Base-by-base conservation (phyloP, 148 eudicot species). In the Dianthus caryophyllus region DNA sequence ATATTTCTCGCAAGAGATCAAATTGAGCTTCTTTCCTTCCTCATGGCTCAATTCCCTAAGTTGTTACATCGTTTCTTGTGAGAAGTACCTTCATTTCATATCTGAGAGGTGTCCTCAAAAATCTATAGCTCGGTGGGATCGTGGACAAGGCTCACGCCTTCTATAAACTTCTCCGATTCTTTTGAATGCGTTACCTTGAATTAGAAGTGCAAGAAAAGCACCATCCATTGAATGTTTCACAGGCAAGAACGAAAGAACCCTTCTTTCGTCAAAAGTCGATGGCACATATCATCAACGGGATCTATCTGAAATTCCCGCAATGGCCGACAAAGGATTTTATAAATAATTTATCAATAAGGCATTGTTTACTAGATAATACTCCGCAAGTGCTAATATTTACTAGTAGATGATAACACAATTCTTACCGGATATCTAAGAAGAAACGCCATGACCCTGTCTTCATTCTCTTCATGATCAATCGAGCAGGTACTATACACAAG, bases 401-500 rank as follows among this genome's bases (percentile, higher is more conserved):
- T 51, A 57, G 15, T 26, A 24, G 25, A n/a, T 41, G 27, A n/a
- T 13, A 18, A 18, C 26, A 25, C 21, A 55, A 24, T 18, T 58
- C 73, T 39, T 84, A 89, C 96, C 64, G 83, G 91, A 75, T 93
- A 87, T 71, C 95, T 81, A 49, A 62, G 81, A 79, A 89, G 85
- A 82, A 93, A 93, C 63, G 96, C 91, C 71, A 75, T 67, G 27
- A 93, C 77, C 79, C 98, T 78, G 41, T 93, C 98, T 76, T 93
- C 96, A 59, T 93, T 93, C 81, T 93, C 98, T 75, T 76, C 91
- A 20, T 86, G 88, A 79, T 93, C 98, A 62, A 93, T 87, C 29
- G 98, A 93, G 77, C 98, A 93, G 24, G 96, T 93, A 72, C 96
- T 89, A 69, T 93, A 93, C 66, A 93, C 87, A 54, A 93, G 87